These are phyloP conservation scores for Aspergillus biplanus DNA, from an alignment of 495 filamentous ascomycete species.

Conservation along the genomic window DNA sequence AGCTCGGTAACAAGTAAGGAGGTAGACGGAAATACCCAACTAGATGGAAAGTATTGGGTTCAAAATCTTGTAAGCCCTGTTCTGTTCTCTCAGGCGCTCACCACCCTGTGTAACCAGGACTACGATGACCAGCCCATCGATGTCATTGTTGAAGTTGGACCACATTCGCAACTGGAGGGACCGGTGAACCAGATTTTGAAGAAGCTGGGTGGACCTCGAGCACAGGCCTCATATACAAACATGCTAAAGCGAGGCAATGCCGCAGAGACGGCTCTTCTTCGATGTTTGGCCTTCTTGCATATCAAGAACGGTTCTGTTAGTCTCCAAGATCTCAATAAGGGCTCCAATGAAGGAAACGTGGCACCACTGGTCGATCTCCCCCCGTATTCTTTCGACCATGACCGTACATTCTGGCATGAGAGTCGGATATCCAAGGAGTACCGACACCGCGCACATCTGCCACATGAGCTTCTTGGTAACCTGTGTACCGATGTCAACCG, in stretches of 20 bases:
- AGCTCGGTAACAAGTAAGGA: conserved; percentile 17
- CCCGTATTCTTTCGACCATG: conserved; percentile 53
- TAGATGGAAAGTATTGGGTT: conserved; percentile 27
- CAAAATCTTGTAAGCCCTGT: conserved; percentile 28
- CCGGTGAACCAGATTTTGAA: conserved; percentile 18
- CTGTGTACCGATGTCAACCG: conserved; percentile 12
- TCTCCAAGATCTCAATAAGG: conserved; percentile 15
- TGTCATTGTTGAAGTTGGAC: conserved; percentile 15
- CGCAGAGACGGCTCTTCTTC: conserved; percentile 6
- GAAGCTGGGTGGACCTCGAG: conserved; percentile 4
- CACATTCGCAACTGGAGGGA: conserved; percentile 16
- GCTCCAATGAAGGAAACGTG: conserved; percentile 10
- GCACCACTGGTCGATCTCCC: conserved; percentile 39
- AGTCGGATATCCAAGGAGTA: conserved; percentile 38
- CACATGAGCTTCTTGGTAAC: conserved; percentile 35
- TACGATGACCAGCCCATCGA: conserved; percentile 12
- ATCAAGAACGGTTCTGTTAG: conserved; percentile 14
- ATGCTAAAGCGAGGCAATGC: conserved; percentile 16
- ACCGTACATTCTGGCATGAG: conserved; percentile 44
- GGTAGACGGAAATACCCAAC: conserved; percentile 9
- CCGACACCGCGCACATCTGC: conserved; percentile 14
- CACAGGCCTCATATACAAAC: conserved; percentile 17
- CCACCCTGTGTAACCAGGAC: conserved; percentile 1
- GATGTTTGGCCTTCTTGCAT: conserved; percentile 13
- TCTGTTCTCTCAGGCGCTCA: conserved; percentile 17